Evolutionary conservation across 257 asterid genomes (phyloP), one percentile per base, ranked within the genome.

Genomic region (Nicotiana attenuata): DNA sequence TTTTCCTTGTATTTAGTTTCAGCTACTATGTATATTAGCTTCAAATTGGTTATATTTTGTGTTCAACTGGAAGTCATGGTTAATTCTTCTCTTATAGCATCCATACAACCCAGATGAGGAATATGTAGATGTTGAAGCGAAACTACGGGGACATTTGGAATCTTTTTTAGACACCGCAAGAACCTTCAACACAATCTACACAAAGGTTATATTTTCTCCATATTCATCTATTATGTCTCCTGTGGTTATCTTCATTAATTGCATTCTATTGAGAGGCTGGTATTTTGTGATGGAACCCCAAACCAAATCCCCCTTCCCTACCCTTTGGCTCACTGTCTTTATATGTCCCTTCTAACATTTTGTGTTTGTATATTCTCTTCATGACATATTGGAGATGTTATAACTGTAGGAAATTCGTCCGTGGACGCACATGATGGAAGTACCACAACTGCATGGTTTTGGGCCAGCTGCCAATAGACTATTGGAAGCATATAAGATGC

Each of bases 391-490:
- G 26, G 78, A 71, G 35, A 52, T 52, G 78, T 6, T 71, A 67
- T 33, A 55, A 81, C 78, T 83, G 75, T 81, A 96, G 99, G 99
- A 96, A 91, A 94, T 94, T 68, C 98, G 98, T 84, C 99, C 99
- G 60, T 95, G 99, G 98, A 95, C 98, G 24, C 99, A 95, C 88
- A 95, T 93, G 99, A 95, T 93, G 99, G 99, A 95, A 92, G 99
- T 95, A 56, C 99, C 99, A n/a, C 98, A 95, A 85, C 87, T 95
- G 86, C 99, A 95, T 90, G 99, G 99, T 69, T 95, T 95, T 87
- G 99, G 99, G 81, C 99, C 98, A 57, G 98, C 99, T 82, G 99
- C 99, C 76, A 91, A 93, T 88, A 87, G 98, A 86, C 88, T 95
- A 87, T 80, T 95, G 88, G 99, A 96, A 89, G 99, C 99, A 35